Conservation (phyloP, 163 green algal genomes). For the Chlamydomonas reinhardtii region DNA sequence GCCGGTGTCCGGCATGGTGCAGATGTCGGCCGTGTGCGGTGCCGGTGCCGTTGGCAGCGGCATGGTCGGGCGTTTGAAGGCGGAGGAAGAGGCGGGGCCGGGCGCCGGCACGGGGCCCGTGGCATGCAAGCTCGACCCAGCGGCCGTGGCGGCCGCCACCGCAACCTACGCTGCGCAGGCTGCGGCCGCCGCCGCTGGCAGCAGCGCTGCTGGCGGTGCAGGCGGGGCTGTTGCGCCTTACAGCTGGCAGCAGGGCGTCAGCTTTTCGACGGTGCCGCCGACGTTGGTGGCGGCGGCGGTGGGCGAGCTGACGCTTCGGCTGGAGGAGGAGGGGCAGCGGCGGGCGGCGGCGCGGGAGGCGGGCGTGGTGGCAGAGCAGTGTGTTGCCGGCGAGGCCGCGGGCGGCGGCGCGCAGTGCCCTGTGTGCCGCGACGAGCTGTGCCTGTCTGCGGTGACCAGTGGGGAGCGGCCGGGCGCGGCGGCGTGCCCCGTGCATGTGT, state of each 20-base stretch:
- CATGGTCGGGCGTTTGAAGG: not conserved
- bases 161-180: not conserved
- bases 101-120: not conserved
- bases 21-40: too few relatives aligned
- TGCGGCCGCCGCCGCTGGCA: not conserved
- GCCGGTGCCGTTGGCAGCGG: too few relatives aligned
- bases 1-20: too few relatives aligned
- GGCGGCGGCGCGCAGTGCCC: constrained; percentile 55
- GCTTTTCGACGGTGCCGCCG: constrained; percentile 35
- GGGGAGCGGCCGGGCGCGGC: constrained; percentile 56
- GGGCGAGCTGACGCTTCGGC: constrained; percentile 76
- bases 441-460: constrained; percentile 77
- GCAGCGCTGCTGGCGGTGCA: not conserved
- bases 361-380: constrained; percentile 30
- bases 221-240: not conserved
- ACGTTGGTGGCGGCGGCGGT: constrained; percentile 45
- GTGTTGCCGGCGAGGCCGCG: too few relatives aligned
- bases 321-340: constrained; percentile 73
- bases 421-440: constrained; percentile 84
- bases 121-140: not conserved
- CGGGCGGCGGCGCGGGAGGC: constrained; percentile 43
- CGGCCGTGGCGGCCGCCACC: too few relatives aligned
- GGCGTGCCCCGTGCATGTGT: constrained; percentile 82
- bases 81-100: not conserved
- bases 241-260: constrained; percentile 39